phyloP scores from a whole-genome alignment of 352 stramenopile genomes.

The Pythium insidiosum region DNA sequence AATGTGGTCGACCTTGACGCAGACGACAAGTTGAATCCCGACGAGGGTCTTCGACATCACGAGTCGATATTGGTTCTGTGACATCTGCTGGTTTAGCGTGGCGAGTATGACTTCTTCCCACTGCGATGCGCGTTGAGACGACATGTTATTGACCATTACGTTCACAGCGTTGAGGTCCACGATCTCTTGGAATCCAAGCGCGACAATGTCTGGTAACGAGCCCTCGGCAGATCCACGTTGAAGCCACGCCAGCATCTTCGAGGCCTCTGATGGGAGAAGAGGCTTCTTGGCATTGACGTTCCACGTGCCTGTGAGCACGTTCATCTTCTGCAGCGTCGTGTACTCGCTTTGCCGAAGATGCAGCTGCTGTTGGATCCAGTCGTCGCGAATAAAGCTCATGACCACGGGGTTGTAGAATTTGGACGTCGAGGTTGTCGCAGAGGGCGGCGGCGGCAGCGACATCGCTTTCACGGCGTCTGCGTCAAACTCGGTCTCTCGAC shows the following conservation, averaged over 20 bases:
- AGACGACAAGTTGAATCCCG: constrained; percentile 95
- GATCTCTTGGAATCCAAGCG: constrained; percentile 96
- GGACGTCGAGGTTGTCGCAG: too few relatives aligned
- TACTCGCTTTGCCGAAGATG: constrained; percentile 49
- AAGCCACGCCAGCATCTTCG: constrained; percentile 67
- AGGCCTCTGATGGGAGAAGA: constrained; percentile 38
- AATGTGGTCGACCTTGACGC: constrained; percentile 81
- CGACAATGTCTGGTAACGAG: constrained; percentile 51
- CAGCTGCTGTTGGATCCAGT: constrained; percentile 84
- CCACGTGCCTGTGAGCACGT: constrained; percentile 90
- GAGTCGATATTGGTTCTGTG: constrained; percentile 39
- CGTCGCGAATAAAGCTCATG: constrained; percentile 79
- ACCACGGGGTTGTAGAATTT: constrained; percentile 75
- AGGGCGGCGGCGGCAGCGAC: too few relatives aligned
- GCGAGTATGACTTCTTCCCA: constrained; percentile 88
- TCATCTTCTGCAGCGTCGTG: constrained; percentile 51
- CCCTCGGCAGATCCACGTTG: constrained; percentile 3
- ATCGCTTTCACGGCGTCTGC: too few relatives aligned
- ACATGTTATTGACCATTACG: constrained; percentile 97
- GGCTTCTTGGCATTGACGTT: constrained; percentile 99
- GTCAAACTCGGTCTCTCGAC: too few relatives aligned
- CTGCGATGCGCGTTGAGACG: constrained; percentile 79
- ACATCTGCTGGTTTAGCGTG: constrained; percentile 84
- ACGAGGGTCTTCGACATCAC: constrained; percentile 94
- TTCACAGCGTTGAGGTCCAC: constrained; percentile 99